Base-by-base conservation (phyloP, 1,139 yeast species). In the Lodderomyces jiufengensis region DNA sequence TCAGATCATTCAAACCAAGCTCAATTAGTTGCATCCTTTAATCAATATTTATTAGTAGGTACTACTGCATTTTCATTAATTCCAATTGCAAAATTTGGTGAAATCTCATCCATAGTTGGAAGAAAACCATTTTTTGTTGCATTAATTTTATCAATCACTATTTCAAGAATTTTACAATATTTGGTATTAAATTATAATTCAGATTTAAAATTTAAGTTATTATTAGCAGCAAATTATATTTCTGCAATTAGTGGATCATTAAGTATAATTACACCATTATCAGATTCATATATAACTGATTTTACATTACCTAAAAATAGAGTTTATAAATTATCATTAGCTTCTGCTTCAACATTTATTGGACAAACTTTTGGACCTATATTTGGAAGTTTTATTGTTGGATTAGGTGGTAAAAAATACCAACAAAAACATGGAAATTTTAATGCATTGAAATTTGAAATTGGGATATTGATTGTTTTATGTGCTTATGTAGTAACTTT, bases 341-440 rank as follows among this genome's bases (percentile, higher is more conserved):
- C 72, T 14, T 66, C 72, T 41, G 83, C 87, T 0, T 60, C 74
- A 22, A 51, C 81, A 38, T 80, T 68, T 46, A 59, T 70, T 3
- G 90, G 88, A 0, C 50, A 78, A 42, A 79, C 83, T 1, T 10
- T 73, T 12, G 92, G 90, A 1, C 92, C 94, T 0, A 40, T 78
- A 20, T 34, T 69, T 2, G 82, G 84, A 1, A 75, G 78, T 33
- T 41, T 65, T 14, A 36, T 43, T 43, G 24, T 25, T 9, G 11
- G 14, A n/a, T 18, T 24, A 4, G 33, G 33, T 11, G n/a, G n/a
- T n/a, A n/a, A n/a, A n/a, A n/a, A n/a, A n/a, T n/a, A n/a, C n/a
- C n/a, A n/a, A n/a, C n/a, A n/a, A 9, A 12, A 16, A 3, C 18
- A 20, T 18, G 20, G 24, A 10, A 23, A n/a, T 7, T 25, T 25